phyloP scores from a whole-genome alignment of 2,329 filamentous ascomycete genomes.

The Beauveria pseudobassiana region DNA sequence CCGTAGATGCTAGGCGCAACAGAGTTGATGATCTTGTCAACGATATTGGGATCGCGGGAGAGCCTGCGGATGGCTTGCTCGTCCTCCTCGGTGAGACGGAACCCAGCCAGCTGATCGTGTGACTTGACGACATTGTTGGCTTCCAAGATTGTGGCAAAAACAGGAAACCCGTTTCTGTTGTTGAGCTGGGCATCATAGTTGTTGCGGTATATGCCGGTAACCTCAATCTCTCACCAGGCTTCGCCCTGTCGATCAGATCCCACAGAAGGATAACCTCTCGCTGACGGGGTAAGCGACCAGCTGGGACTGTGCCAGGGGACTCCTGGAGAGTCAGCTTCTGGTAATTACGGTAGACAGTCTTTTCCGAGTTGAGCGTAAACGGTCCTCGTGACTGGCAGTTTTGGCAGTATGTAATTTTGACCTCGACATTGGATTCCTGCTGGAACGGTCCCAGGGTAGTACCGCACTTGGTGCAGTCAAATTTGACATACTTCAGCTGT shows the following conservation, averaged over 20 bases:
- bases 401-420: constrained; percentile 94
- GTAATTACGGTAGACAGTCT: constrained; percentile 97
- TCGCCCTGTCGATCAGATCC: constrained; percentile 93
- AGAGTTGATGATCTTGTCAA: constrained; percentile 87
- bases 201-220: constrained; percentile 95
- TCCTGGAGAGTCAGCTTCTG: constrained; percentile 97
- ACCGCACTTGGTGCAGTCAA: constrained; percentile 91
- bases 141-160: constrained; percentile 95
- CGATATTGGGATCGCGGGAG: constrained; percentile 81
- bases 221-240: constrained; percentile 94
- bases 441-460: constrained; percentile 91
- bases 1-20: constrained; percentile 98
- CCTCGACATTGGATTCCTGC: constrained; percentile 92
- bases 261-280: constrained; percentile 93
- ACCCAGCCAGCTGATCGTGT: constrained; percentile 94
- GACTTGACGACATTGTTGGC: constrained; percentile 96
- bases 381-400: constrained; percentile 93
- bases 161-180: constrained; percentile 96
- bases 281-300: constrained; percentile 85
- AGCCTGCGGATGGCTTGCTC: constrained; percentile 83
- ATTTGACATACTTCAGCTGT: constrained; percentile 97
- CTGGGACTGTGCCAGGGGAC: constrained; percentile 92
- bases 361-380: constrained; percentile 92
- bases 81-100: constrained; percentile 90
- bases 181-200: constrained; percentile 97